phyloP scores from a whole-genome alignment of 1,139 yeast species.

The Hyphopichia khmerensis region DNA sequence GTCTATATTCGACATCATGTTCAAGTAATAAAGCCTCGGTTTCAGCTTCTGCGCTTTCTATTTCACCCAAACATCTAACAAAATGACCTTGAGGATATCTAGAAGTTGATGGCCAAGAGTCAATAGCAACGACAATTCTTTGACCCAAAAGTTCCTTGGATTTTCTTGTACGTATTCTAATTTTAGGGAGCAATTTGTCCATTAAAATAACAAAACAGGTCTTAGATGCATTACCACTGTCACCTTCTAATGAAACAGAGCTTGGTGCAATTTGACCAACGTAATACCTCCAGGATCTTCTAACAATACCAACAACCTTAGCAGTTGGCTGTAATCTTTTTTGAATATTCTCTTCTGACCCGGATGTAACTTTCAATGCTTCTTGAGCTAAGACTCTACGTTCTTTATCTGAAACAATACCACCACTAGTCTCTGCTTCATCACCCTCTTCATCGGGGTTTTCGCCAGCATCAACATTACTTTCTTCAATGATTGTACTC shows the following conservation, averaged over 20 bases:
- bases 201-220: slow-evolving; percentile 82
- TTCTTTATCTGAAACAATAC: slow-evolving; percentile 71
- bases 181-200: slow-evolving; percentile 86
- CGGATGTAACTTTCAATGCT: slow-evolving; percentile 58
- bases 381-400: slow-evolving; percentile 73
- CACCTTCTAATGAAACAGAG: slow-evolving; percentile 58
- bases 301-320: slow-evolving; percentile 79
- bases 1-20: slow-evolving; percentile 95
- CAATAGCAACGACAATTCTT: slow-evolving; percentile 88
- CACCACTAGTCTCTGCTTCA: slow-evolving; percentile 34
- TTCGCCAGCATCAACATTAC: slow-evolving; percentile 58
- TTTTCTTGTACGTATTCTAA: slow-evolving; percentile 84
- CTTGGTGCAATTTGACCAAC: slow-evolving; percentile 92
- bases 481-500: slow-evolving; percentile 75
- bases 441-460: slow-evolving; percentile 51
- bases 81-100: slow-evolving; percentile 94
- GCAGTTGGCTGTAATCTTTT: slow-evolving; percentile 82
- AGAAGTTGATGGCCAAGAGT: slow-evolving; percentile 85
- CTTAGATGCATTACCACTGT: slow-evolving; percentile 60
- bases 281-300: slow-evolving; percentile 94
- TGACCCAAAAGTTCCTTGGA: slow-evolving; percentile 80
- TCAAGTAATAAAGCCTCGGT: slow-evolving; percentile 92
- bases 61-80: slow-evolving; percentile 82
- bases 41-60: slow-evolving; percentile 93
- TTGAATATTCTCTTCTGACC: slow-evolving; percentile 29